Base-by-base conservation (phyloP, 176 grass and related monocot species). In the Hsuehochloa calcarea region DNA sequence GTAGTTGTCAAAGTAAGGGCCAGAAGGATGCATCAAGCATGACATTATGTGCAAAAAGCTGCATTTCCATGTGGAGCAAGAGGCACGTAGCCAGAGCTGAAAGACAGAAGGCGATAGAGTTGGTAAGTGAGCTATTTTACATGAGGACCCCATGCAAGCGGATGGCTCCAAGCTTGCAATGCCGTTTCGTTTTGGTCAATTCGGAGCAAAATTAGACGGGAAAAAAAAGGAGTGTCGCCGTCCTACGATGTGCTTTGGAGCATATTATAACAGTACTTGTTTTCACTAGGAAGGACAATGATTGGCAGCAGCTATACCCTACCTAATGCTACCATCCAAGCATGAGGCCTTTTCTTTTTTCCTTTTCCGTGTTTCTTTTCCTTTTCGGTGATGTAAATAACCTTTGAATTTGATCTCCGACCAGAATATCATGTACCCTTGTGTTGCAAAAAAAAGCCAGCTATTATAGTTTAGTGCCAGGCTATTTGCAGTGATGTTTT, bases 211-310 rank as follows among this genome's bases (percentile, higher is more conserved):
- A 44, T 15, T 39, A 35, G 60, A 40, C 5, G 27, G n/a, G 6
- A 2, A 2, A 34, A 45, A 38, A 82, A 13, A 60, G 1, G 76
- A 62, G 51, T 50, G 52, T 59, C 44, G 29, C 41, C 31, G 39
- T 72, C 66, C 20, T 79, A 61, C 15, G 12, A 37, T 45, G 7
- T 37, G 65, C 84, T 78, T 81, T 49, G 22, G 39, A 68, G 39
- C 77, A 80, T 82, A 40, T 47, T 38, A 82, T 62, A 69, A 14
- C 29, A 63, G n/a, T 88, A 38, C 56, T 84, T 66, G 45, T 29
- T 72, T 65, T 78, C 29, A n/a, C 43, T 19, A 10, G 31, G 65
- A 65, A 84, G 54, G 43, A 52, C 72, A 82, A 88, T 77, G 72
- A 82, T 82, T 62, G 19, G 40, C 38, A 43, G 27, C 79, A 64